Conservation (phyloP, 148 eudicot genomes). For the Gaultheria prostrata region DNA sequence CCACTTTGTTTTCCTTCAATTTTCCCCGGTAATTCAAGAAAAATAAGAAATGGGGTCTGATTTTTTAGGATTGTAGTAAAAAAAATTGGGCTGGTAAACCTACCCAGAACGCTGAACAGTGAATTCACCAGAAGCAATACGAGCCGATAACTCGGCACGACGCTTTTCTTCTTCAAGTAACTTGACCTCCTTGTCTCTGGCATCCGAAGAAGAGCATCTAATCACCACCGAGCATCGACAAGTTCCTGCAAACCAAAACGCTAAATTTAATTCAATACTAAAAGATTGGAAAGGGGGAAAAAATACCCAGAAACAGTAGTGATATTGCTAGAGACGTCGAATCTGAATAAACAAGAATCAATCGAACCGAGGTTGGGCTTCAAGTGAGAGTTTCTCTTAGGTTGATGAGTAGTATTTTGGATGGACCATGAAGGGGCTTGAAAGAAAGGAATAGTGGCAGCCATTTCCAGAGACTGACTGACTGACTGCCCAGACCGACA, state of each 20-base stretch:
- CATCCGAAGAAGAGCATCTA: slow-evolving; percentile 60
- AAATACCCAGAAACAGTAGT: not conserved
- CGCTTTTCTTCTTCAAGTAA: slow-evolving; percentile 63
- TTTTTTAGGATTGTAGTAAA: not conserved
- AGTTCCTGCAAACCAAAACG: slow-evolving; percentile 31
- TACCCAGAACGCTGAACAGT: slow-evolving; percentile 78
- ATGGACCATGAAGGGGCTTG: slow-evolving; percentile 3
- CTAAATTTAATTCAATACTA: not conserved
- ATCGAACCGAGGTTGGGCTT: not conserved
- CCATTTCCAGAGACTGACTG: not conserved
- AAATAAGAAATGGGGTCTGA: not conserved
- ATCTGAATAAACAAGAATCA: not conserved
- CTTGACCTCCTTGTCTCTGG: slow-evolving; percentile 43
- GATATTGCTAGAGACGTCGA: not conserved
- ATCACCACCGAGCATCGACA: slow-evolving; percentile 30
- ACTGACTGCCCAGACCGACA: not conserved
- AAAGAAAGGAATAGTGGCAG: not conserved
- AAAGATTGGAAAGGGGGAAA: not conserved
- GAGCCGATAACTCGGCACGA: slow-evolving; percentile 69
- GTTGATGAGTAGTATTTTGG: not conserved
- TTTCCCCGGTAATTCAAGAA: not conserved
- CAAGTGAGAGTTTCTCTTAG: not conserved
- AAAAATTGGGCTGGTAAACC: not conserved
- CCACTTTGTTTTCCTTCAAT: not conserved
- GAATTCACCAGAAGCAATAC: slow-evolving; percentile 90